Conservation (phyloP, 257 asterid species). For the Paulownia fortunei region DNA sequence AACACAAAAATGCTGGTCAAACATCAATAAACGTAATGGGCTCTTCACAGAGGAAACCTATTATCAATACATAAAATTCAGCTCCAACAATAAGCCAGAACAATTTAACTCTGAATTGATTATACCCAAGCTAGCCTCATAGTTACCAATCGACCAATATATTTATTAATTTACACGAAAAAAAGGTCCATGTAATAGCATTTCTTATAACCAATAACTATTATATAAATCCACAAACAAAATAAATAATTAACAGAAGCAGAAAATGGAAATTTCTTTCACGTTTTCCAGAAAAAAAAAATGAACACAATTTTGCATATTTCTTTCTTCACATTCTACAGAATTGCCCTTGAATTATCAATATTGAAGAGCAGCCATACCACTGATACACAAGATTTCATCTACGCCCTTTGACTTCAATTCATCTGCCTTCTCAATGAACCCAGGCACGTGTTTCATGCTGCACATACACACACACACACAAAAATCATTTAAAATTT, state of each 20-base stretch:
- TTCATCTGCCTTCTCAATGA: constrained; percentile 80
- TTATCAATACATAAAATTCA: background rate
- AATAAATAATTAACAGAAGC: background rate
- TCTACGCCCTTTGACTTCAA: constrained; percentile 80
- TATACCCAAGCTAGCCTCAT: background rate
- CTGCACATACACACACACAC: constrained; percentile 41
- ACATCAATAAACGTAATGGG: background rate
- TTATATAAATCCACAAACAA: background rate
- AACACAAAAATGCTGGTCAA: background rate
- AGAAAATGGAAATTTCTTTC: background rate
- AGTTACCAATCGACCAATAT: background rate
- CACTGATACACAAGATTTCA: constrained; percentile 72
- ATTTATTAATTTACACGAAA: background rate
- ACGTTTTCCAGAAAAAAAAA: background rate
- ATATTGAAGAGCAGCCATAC: constrained; percentile 36
- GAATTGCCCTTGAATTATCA: background rate
- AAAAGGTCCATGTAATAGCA: background rate
- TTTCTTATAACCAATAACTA: background rate
- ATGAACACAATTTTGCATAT: background rate
- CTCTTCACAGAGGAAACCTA: background rate
- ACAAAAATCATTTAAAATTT: background rate
- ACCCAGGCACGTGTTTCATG: constrained; percentile 92
- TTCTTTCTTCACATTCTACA: background rate
- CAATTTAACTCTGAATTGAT: background rate
- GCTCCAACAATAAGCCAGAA: background rate